Evolutionary conservation across 2,329 filamentous ascomycete genomes (phyloP).

Genomic region (Rhexocercosporidium sp.): DNA sequence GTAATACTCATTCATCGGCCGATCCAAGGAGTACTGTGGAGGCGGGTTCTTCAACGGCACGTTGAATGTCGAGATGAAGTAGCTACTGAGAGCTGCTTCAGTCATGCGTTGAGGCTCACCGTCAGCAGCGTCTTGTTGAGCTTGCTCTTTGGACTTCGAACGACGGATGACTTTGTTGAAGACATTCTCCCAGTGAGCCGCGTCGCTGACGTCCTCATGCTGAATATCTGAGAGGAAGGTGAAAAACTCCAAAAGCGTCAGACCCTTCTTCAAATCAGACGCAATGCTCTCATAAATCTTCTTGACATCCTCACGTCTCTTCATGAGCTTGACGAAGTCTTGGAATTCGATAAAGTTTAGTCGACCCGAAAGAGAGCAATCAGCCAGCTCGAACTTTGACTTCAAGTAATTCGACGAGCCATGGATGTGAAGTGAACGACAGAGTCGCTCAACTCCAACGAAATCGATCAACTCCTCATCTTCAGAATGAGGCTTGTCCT

Average conservation of each 20-base stretch:
- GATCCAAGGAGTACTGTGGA: slow-evolving; percentile 70
- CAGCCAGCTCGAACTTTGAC: slow-evolving; percentile 75
- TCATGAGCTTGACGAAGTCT: slow-evolving; percentile 81
- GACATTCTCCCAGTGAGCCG: slow-evolving; percentile 69
- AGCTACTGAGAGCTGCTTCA: slow-evolving; percentile 78
- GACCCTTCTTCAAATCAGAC: slow-evolving; percentile 62
- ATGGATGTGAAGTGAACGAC: slow-evolving; percentile 90
- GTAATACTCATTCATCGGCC: slow-evolving; percentile 94
- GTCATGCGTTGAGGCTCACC: slow-evolving; percentile 68
- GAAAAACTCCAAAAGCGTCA: slow-evolving; percentile 77
- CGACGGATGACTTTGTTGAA: slow-evolving; percentile 74
- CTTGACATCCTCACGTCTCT: slow-evolving; percentile 81
- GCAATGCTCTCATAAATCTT: slow-evolving; percentile 71
- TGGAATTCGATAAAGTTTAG: slow-evolving; percentile 84
- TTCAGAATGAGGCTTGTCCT: slow-evolving; percentile 53
- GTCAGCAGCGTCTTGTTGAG: slow-evolving; percentile 49
- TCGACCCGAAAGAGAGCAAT: slow-evolving; percentile 65
- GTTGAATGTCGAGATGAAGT: slow-evolving; percentile 77
- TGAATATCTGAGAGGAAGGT: slow-evolving; percentile 76
- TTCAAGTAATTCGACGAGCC: slow-evolving; percentile 77
- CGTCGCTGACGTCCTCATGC: slow-evolving; percentile 72
- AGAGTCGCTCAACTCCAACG: slow-evolving; percentile 79
- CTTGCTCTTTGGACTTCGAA: slow-evolving; percentile 54
- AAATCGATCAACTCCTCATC: slow-evolving; percentile 78
- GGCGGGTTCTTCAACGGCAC: slow-evolving; percentile 66